Base-by-base conservation (phyloP, 2,329 filamentous ascomycete species). In the Cladophialophora exuberans region DNA sequence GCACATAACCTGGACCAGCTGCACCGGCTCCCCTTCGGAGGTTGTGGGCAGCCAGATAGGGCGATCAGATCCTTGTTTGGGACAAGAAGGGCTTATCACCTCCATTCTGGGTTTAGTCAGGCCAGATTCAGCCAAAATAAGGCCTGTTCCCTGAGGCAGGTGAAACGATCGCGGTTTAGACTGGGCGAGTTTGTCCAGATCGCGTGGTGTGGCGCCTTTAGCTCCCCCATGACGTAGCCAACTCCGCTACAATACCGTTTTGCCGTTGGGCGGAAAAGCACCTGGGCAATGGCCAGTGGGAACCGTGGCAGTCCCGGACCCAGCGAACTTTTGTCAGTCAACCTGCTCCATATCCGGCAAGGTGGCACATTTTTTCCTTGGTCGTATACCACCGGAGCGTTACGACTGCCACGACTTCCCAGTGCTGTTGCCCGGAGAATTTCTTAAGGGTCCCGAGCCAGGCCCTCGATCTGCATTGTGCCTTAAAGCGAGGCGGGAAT, bases 401-500 rank as follows among this genome's bases (percentile, higher is more conserved):
- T 47, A n/a, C 10, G 11, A n/a, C 38, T 2, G 18, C 36, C 43
- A 17, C 38, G 26, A 23, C 38, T 42, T 20, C 20, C 26, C 11
- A 23, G 15, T 42, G 38, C 38, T n/a, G 20, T 20, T 9, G n/a
- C 36, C 25, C 49, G 54, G 50, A 50, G 50, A 52, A 54, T 52
- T 54, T 54, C 22, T 43, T 25, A 20, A 15, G 31, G 33, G 15
- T 23, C n/a, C 2, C 18, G 33, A 26, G 33, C 28, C n/a, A 18
- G 35, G 6, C 52, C 20, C 18, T 25, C 43, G 45, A 49, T 43
- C 23, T 50, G 35, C 15, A 26, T 15, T 20, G 22, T 31, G 26
- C 28, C 30, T 22, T 25, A 22, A 50, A 47, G 41, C 50, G 45
- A 46, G 17, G 39, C 54, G 41, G 50, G 36, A 53, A 57, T 57